A percentile compares a stretch with the other conserved stretches of the same genome.
phyloP scores from a whole-genome alignment of 1,139 yeast species.

The Hyphopichia burtonii region DNA sequence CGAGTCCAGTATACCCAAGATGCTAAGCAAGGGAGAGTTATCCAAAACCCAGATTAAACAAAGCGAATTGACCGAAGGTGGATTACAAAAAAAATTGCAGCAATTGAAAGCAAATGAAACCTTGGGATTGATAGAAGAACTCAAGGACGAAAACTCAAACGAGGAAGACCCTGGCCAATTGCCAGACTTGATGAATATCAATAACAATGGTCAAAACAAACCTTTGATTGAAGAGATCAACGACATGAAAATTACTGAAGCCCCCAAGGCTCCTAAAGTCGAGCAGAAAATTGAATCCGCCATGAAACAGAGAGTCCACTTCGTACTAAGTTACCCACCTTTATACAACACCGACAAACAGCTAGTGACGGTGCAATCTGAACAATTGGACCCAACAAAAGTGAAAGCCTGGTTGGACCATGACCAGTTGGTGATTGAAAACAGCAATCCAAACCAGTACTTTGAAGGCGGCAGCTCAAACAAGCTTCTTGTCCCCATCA shows the following conservation, averaged over 20 bases:
- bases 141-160: conserved; percentile 18
- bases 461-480: not conserved
- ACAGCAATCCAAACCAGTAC: not conserved
- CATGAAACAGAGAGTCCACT: conserved; percentile 3
- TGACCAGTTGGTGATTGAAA: not conserved
- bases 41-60: conserved; percentile 33
- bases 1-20: conserved; percentile 55
- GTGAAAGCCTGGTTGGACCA: not conserved
- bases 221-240: conserved; percentile 44
- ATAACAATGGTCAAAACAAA: conserved; percentile 12
- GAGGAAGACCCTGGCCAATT: conserved; percentile 14
- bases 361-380: not conserved
- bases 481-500: not conserved
- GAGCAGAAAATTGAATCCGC: not conserved
- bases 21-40: conserved; percentile 58
- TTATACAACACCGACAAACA: not conserved
- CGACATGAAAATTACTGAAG: conserved; percentile 17
- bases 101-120: conserved; percentile 40
- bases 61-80: conserved; percentile 31
- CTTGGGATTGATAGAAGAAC: conserved; percentile 40
- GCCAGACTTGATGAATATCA: conserved; percentile 19
- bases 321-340: conserved; percentile 9
- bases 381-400: not conserved
- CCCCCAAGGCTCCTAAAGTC: not conserved
- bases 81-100: conserved; percentile 31